Evolutionary conservation across 441 rosid genomes (phyloP), one percentile per base, ranked within the genome.

Genomic region (Adansonia grandidieri): DNA sequence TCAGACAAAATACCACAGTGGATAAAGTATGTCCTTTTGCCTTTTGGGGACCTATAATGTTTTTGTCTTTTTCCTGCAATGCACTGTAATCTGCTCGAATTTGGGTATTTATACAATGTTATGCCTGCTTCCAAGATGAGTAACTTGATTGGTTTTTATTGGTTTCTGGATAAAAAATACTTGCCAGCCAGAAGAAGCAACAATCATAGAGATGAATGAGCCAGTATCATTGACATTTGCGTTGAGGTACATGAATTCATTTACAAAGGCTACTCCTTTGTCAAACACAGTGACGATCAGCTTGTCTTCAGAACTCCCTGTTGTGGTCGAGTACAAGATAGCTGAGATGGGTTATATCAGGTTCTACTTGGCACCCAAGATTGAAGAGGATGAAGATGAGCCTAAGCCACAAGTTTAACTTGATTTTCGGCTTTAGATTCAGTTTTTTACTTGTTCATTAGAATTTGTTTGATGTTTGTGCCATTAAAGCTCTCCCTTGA

Each of bases 301-400:
- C 80, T 76, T 95, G 85, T 95, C 99, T 8, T 88, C 97, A 2
- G 99, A 95, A 19, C 88, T 95, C 40, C 99, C 99, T 0, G 98
- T 95, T n/a, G 99, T 93, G 73, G 97, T 95, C 0, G 98, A 95
- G 86, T 95, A 95, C 88, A 93, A 91, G 89, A 90, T 95, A 78
- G 99, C 99, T 14, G 99, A 95, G 78, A 95, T 95, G 98, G 99
- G 99, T 75, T 86, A 92, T 77, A 78, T 93, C 66, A 88, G 98
- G 74, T 95, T 95, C 32, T 28, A 93, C 82, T 84, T 95, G 91
- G 98, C 98, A 42, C 98, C 98, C 45, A 95, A 95, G 92, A 93
- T 95, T 42, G 98, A 95, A 82, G 98, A 92, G 81, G 98, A 93
- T 44, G 97, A 91, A 73, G 95, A 92, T 4, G 98, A 91, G 80